Conservation (phyloP, 169 alveolate species). For the Besnoitia besnoiti region DNA sequence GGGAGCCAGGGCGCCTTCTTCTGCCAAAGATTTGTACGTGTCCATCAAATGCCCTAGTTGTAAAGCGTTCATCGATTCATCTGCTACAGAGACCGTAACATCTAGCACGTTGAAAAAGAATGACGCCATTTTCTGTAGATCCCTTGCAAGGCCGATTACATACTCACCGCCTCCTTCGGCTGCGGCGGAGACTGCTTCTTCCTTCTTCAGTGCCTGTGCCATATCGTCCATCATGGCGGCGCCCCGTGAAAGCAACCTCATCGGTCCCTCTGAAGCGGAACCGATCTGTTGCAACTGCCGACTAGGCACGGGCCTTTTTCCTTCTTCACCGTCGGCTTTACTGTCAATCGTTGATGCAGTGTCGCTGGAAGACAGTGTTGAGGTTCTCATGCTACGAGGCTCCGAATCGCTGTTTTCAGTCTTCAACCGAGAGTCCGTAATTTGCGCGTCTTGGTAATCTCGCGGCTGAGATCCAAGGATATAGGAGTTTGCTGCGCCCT, state of each 20-base stretch:
- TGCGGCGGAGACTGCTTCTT: background rate
- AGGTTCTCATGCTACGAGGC: too few species aligned
- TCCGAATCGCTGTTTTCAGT: background rate
- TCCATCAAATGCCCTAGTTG: constrained; percentile 10
- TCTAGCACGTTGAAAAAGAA: background rate
- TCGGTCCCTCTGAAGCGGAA: background rate
- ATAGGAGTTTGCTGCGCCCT: too few species aligned
- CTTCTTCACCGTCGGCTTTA: background rate
- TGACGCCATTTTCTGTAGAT: background rate
- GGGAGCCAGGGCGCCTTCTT: constrained; percentile 28
- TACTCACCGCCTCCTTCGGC: constrained; percentile 1
- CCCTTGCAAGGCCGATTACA: background rate
- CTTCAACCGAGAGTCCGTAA: too few species aligned
- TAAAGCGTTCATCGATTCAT: constrained; percentile 28
- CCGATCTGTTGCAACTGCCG: background rate
- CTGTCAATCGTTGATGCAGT: background rate
- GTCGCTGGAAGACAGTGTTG: too few species aligned
- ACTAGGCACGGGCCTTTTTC: too few species aligned
- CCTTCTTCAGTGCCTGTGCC: constrained; percentile 11
- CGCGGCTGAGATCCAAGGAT: too few species aligned
- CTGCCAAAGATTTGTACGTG: constrained; percentile 15
- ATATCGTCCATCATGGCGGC: constrained; percentile 13
- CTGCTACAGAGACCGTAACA: constrained; percentile 11
- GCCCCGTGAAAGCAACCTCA: background rate
- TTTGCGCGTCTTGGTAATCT: too few species aligned